Conservation (phyloP, 164 flowering plant genomes). For the Aristolochia contorta region DNA sequence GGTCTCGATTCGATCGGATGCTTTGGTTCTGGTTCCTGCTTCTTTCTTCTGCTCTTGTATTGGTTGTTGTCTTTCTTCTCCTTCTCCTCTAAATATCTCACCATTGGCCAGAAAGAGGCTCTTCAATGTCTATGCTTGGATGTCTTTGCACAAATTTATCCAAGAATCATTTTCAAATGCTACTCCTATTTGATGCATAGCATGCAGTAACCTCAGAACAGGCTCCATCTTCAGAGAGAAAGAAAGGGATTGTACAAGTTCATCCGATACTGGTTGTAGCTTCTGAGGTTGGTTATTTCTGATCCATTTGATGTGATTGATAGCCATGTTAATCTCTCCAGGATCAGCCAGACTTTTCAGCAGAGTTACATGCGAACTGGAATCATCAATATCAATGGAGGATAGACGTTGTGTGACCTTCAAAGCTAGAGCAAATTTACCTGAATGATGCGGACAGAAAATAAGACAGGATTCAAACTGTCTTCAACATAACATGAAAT, state of each 20-base stretch:
- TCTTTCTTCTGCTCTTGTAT: no score
- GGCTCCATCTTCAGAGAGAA: constrained; percentile 42
- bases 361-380: constrained; percentile 40
- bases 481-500: neutral
- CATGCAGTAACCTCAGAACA: constrained; percentile 28
- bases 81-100: no score
- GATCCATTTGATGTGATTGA: constrained; percentile 44
- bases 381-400: constrained; percentile 14
- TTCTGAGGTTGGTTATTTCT: constrained; percentile 29
- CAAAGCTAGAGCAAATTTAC: constrained; percentile 40
- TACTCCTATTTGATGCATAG: constrained; percentile 18
- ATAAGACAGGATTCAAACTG: neutral
- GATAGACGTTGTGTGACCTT: constrained; percentile 31
- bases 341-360: constrained; percentile 54
- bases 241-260: constrained; percentile 45
- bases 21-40: no score
- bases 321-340: constrained; percentile 40
- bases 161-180: constrained; percentile 12
- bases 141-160: constrained; percentile 16
- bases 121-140: neutral
- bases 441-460: constrained; percentile 27
- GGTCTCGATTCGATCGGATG: no score
- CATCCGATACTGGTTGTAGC: constrained; percentile 30
- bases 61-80: no score
- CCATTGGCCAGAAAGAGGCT: no score